phyloP scores from a whole-genome alignment of 1,139 yeast genomes.

The Blastobotrys illinoisensis region DNA sequence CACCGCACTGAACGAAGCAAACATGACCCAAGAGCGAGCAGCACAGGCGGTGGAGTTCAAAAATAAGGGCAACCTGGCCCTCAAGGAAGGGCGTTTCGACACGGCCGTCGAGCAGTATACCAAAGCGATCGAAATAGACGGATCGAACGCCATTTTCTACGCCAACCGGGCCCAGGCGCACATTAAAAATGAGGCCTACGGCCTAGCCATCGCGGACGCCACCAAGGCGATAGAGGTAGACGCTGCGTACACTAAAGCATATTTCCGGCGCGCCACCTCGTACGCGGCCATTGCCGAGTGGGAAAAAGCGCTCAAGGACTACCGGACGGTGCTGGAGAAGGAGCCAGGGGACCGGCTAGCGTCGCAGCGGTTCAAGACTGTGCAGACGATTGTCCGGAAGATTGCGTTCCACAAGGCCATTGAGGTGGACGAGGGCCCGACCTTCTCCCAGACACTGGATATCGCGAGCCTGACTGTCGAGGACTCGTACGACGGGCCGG shows the following conservation, averaged over 20 bases:
- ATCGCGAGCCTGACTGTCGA: conserved; percentile 44
- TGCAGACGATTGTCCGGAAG: conserved; percentile 62
- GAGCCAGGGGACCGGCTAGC: conserved; percentile 73
- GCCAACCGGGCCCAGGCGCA: conserved; percentile 91
- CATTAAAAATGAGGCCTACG: conserved; percentile 79
- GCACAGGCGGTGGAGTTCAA: conserved; percentile 36
- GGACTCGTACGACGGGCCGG: conserved; percentile 61
- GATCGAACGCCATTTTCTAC: conserved; percentile 63
- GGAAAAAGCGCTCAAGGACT: conserved; percentile 67
- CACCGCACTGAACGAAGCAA: not conserved
- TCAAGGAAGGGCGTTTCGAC: conserved; percentile 57
- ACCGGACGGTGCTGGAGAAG: conserved; percentile 54
- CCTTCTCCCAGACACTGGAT: conserved; percentile 42
- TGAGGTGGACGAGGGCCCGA: conserved; percentile 55
- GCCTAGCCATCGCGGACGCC: conserved; percentile 76
- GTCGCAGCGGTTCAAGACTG: conserved; percentile 54
- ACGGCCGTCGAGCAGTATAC: conserved; percentile 70
- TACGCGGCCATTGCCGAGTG: conserved; percentile 70
- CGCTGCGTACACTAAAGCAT: conserved; percentile 66
- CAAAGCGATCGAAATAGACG: conserved; percentile 66
- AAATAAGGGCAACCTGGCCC: conserved; percentile 65
- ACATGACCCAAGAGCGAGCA: not conserved
- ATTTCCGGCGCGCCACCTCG: conserved; percentile 78
- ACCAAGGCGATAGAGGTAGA: conserved; percentile 64
- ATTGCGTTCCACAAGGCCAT: conserved; percentile 86